Evolutionary conservation across 352 stramenopile species (phyloP).

Genomic region (Pythium sp.): DNA sequence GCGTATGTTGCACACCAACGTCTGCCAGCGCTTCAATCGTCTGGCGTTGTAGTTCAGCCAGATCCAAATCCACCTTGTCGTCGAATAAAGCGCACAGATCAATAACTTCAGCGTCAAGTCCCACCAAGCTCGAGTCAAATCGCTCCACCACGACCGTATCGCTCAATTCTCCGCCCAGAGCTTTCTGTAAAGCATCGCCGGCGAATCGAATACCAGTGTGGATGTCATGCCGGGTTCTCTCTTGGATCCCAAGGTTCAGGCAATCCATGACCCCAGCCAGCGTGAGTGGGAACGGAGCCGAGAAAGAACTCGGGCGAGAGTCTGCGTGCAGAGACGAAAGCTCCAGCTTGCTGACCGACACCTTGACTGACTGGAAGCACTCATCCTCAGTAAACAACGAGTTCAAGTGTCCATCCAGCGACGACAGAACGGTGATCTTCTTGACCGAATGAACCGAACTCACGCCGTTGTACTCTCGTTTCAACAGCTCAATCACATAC

Average conservation of each 20-base stretch:
- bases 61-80: constrained; percentile 4
- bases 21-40: constrained; percentile 1
- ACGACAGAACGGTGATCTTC: constrained; percentile 29
- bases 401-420: constrained; percentile 14
- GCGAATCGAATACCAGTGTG: constrained; percentile 3
- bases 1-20: constrained; percentile 2
- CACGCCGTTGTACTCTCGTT: neutral
- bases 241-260: constrained; percentile 14
- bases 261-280: constrained; percentile 16
- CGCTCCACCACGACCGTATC: constrained; percentile 17
- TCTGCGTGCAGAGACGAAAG: constrained; percentile 14
- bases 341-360: constrained; percentile 18
- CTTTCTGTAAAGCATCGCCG: neutral
- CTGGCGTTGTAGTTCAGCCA: neutral
- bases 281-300: constrained; percentile 14
- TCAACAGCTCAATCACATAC: constrained; percentile 2
- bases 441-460: constrained; percentile 7
- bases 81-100: constrained; percentile 27
- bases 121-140: constrained; percentile 35
- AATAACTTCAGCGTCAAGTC: constrained; percentile 23
- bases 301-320: constrained; percentile 2
- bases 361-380: constrained; percentile 7
- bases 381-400: neutral
- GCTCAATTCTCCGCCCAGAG: constrained; percentile 7
- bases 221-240: constrained; percentile 14